Percentiles rank a stretch among this genome's conserved stretches.
Evolutionary conservation across 2,329 filamentous ascomycete genomes (phyloP).

Genomic region (Xylariaceae sp.): DNA sequence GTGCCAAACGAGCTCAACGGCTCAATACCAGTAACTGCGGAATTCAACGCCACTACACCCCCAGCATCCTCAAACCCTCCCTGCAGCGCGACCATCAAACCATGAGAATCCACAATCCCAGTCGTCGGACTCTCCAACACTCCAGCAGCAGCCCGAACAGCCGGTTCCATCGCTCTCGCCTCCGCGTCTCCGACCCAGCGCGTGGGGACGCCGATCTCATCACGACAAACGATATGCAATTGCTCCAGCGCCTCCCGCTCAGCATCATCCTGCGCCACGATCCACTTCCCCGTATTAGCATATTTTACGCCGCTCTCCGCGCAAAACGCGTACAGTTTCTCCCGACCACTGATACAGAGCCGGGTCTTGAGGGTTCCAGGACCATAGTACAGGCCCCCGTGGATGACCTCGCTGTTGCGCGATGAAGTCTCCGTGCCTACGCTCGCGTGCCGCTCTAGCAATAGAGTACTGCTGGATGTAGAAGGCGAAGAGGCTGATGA

Average conservation of each 20-base stretch:
- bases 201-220: conserved; percentile 56
- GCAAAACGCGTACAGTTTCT: conserved; percentile 77
- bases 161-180: conserved; percentile 62
- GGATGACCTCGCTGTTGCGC: conserved; percentile 92
- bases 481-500: conserved; percentile 33
- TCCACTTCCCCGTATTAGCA: conserved; percentile 82
- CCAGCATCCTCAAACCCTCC: conserved; percentile 72
- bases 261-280: conserved; percentile 73
- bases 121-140: conserved; percentile 81
- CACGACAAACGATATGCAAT: conserved; percentile 42
- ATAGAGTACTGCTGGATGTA: conserved; percentile 38
- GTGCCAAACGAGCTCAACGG: conserved; percentile 35
- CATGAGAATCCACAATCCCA: conserved; percentile 85
- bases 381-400: conserved; percentile 91
- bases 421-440: conserved; percentile 83
- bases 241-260: conserved; percentile 60
- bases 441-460: conserved; percentile 72
- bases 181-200: conserved; percentile 62
- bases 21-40: conserved; percentile 56
- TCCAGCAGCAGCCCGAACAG: conserved; percentile 64
- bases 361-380: conserved; percentile 68
- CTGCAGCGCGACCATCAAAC: conserved; percentile 73
- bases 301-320: conserved; percentile 60
- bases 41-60: conserved; percentile 66
- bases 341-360: conserved; percentile 72